Conservation (phyloP, 176 grass and related monocot genomes). For the Avena eriantha region DNA sequence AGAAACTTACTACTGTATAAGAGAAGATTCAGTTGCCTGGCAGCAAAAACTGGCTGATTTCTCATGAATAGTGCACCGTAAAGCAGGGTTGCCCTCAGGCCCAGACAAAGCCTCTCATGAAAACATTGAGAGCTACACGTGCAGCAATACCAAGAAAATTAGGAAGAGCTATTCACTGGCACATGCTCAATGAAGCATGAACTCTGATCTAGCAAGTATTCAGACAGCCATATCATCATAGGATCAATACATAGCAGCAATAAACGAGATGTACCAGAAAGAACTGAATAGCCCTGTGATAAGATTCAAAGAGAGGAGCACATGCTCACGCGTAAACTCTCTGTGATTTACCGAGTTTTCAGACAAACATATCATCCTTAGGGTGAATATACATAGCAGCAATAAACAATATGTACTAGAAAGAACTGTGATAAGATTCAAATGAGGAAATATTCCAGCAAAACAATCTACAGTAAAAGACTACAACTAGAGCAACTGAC, state of each 20-base stretch:
- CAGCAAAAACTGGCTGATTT: background rate
- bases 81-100: background rate
- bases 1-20: too few relatives aligned
- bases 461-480: too few relatives aligned
- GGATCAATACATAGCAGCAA: background rate
- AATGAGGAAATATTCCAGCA: too few relatives aligned
- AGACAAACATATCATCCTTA: too few relatives aligned
- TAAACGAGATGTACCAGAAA: constrained; percentile 7
- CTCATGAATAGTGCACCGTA: background rate
- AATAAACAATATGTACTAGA: constrained; percentile 3
- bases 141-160: too few relatives aligned
- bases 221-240: background rate
- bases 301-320: too few relatives aligned
- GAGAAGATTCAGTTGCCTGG: background rate
- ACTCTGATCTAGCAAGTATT: background rate
- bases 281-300: too few relatives aligned
- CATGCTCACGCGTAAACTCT: too few relatives aligned
- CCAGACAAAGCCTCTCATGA: background rate
- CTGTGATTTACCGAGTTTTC: too few relatives aligned
- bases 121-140: constrained; percentile 4
- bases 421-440: background rate
- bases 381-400: background rate
- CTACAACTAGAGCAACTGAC: background rate
- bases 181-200: background rate
- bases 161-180: background rate